These are phyloP conservation scores for Picea abies DNA, from an alignment of 83 land plant species.

Conservation along the genomic window DNA sequence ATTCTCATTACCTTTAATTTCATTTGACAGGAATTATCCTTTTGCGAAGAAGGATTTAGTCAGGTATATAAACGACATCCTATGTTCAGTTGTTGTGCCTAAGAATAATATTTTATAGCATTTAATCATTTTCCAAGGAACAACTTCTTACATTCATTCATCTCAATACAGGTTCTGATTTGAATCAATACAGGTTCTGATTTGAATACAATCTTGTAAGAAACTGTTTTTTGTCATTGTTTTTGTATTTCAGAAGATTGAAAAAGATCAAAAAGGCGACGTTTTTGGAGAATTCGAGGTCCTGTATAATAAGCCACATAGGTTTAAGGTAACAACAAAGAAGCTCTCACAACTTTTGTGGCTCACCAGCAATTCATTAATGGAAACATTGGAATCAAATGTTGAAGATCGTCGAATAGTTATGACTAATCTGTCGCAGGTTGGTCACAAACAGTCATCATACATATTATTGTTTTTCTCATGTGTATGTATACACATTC, in stretches of 20 bases:
- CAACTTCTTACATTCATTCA: no score
- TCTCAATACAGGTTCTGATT: no score
- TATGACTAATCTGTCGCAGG: conserved; percentile 6
- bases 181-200: no score
- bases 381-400: conserved; percentile 11
- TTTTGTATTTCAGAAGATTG: not conserved
- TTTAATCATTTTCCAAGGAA: conserved; percentile 21
- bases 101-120: conserved; percentile 33
- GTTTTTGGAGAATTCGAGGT: conserved; percentile 11
- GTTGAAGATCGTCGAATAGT: conserved; percentile 3
- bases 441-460: not conserved
- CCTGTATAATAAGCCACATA: conserved; percentile 3
- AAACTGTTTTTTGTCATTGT: not conserved
- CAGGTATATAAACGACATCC: conserved; percentile 25
- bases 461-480: no score
- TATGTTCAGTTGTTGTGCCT: not conserved
- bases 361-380: not conserved
- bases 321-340: not conserved
- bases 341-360: conserved; percentile 6
- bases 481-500: not conserved
- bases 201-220: not conserved
- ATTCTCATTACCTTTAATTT: no score
- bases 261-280: not conserved
- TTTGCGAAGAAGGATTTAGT: conserved; percentile 37
- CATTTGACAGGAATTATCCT: not conserved